A percentile compares a stretch with the other conserved stretches of the same genome.
These are phyloP conservation scores for Boletales sp. DNA, from an alignment of 768 basidiomycete species.

Conservation along the genomic window DNA sequence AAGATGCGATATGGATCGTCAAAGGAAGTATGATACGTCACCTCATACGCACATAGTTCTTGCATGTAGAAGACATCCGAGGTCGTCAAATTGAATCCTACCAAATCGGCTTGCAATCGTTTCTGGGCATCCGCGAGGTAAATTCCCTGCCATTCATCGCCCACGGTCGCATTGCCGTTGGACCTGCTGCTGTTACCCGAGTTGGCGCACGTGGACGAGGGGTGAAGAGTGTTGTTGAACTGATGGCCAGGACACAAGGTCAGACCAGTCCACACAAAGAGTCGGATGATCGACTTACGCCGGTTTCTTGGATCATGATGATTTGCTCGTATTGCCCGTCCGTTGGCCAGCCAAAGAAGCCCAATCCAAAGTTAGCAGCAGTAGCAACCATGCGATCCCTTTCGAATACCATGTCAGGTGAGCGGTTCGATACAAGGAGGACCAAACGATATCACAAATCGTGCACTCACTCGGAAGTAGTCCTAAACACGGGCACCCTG, in stretches of 20 bases:
- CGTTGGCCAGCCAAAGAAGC: constrained; percentile 75
- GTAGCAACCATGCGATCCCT: constrained; percentile 74
- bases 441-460: background rate
- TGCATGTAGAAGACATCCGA: constrained; percentile 78
- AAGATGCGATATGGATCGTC: background rate
- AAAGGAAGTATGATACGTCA: constrained; percentile 15
- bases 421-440: background rate
- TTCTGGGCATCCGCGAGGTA: constrained; percentile 68
- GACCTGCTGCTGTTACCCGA: constrained; percentile 42
- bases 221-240: constrained; percentile 85
- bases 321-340: constrained; percentile 73
- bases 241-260: constrained; percentile 17
- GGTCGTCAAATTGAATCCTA: constrained; percentile 57
- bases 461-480: constrained; percentile 60
- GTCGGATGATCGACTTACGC: constrained; percentile 38
- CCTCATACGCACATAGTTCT: constrained; percentile 84
- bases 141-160: constrained; percentile 60
- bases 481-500: constrained; percentile 74
- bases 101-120: constrained; percentile 55
- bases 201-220: constrained; percentile 81
- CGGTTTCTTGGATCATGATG: constrained; percentile 64
- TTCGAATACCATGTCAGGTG: background rate
- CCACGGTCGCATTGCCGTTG: constrained; percentile 55
- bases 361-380: constrained; percentile 64
- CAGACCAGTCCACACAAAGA: background rate